These are phyloP conservation scores for Sherardia arvensis DNA, from an alignment of 257 asterid genomes.

Conservation along the genomic window DNA sequence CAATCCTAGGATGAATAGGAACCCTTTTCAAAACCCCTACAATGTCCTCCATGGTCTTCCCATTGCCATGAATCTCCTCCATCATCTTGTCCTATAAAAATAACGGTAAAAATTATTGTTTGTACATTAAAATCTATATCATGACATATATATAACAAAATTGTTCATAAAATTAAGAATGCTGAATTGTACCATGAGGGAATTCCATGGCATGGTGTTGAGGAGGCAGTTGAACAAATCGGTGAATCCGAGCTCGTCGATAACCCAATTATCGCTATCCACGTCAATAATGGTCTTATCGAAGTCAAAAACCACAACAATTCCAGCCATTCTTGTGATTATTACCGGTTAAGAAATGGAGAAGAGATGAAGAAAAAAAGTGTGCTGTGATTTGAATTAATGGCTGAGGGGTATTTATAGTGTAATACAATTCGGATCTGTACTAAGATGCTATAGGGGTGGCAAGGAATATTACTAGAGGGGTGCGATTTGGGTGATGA, in stretches of 20 bases:
- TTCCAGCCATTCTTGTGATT: constrained; percentile 12
- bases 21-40: constrained; percentile 27
- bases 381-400: neutral
- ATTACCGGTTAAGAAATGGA: neutral
- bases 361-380: neutral
- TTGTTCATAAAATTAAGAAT: neutral
- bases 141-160: no score
- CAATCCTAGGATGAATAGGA: constrained; percentile 29
- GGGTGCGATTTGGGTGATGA: no score
- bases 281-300: constrained; percentile 36
- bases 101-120: no score
- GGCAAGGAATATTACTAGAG: constrained; percentile 34
- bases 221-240: constrained; percentile 29
- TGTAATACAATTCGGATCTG: neutral
- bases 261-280: constrained; percentile 40
- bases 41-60: constrained; percentile 34
- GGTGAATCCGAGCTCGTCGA: constrained; percentile 32
- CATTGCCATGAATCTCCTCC: constrained; percentile 30
- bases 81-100: constrained; percentile 29
- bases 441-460: constrained; percentile 24
- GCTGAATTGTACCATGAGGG: constrained; percentile 27
- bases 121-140: neutral
- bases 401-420: neutral
- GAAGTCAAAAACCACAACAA: constrained; percentile 31
- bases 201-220: constrained; percentile 31